Evolutionary conservation across 2,329 filamentous ascomycete species (phyloP), one percentile per base, ranked within the genome.

Genomic region (Coleophoma crateriformis): DNA sequence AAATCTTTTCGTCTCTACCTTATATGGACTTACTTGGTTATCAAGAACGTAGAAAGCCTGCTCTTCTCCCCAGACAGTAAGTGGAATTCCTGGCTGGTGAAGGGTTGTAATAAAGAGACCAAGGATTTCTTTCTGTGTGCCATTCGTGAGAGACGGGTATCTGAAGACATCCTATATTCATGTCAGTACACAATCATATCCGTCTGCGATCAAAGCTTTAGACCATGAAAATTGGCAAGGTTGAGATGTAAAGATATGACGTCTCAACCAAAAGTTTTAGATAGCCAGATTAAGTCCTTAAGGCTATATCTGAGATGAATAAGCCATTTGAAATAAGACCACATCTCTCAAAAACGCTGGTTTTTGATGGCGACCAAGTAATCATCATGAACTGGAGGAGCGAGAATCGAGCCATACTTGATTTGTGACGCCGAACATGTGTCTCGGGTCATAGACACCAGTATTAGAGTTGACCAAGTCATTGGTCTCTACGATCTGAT

Each of bases 1-100:
- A 27, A 3, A 2, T 27, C 27, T 10, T 27, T 27, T 27, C 2
- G 8, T 10, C 27, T 10, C 27, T 3, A 10, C 27, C 8, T 27
- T 10, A 27, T 27, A 27, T 27, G 27, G 27, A 7, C 27, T 27
- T 27, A 27, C 27, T 1, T 81, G 82, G 52, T 78, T 83, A 59
- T 85, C 82, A 3, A 85, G 67, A 1, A 82, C 68, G 57, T 85
- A 85, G 54, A 81, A 82, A 0, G 75, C 77, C 63, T 85, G 82
- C 60, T 85, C 82, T 60, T 85, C 82, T 15, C 82, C 82, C 76
- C 79, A 85, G 14, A 78, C 69, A 19, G 82, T 64, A 19, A 81
- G 62, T 2, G 82, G 78, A 32, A 83, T 80, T 12, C 81, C 81
- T 0, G 81, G 81, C 61, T 84, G 71, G 45, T 81, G 68, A 43